Evolutionary conservation across 805 yeast species (phyloP), one percentile per base, ranked within the genome.

Genomic region (Candida railenensis): DNA sequence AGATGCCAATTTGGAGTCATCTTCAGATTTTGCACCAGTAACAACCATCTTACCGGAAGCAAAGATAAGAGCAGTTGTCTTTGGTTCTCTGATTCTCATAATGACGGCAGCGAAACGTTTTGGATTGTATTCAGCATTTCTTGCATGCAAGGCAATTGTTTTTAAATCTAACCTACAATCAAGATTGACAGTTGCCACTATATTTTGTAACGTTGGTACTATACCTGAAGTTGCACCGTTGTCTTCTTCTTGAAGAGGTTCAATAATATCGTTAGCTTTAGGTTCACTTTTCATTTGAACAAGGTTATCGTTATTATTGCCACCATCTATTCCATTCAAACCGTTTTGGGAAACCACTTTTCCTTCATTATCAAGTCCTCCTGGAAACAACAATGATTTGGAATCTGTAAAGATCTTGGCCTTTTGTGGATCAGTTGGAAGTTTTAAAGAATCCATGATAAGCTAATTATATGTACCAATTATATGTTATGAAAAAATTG

Each of bases 1-100:
- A 18, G 97, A 89, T 1, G 99, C 99, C 54, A 94, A 78, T 67
- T 94, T 94, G n/a, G 97, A 89, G 65, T 94, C 98, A 64, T 94
- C 98, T 67, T 94, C 99, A 33, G 96, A 87, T 68, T 94, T 94
- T 20, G 99, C 99, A 80, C 99, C 99, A 25, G 98, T 94, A 14
- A 94, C 99, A 56, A 94, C 99, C 99, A 94, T 94, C 69, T 94
- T 94, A 61, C 99, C 99, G 2, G 97, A 90, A 1, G 99, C 99
- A 67, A 94, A 94, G 54, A 94, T 94, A 56, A 94, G 77, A 0
- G 99, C 98, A 2, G 99, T 94, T 1, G 99, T 94, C 67, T 94
- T 94, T 15, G 99, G 99, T 66, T 94, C 99, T 69, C 99, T 82
- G 57, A 94, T 94, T 78, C 99, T 88, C 99, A 94, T 94, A 57